Conservation (phyloP, 805 yeast genomes). For the Saccharomycopsis capsularis region DNA sequence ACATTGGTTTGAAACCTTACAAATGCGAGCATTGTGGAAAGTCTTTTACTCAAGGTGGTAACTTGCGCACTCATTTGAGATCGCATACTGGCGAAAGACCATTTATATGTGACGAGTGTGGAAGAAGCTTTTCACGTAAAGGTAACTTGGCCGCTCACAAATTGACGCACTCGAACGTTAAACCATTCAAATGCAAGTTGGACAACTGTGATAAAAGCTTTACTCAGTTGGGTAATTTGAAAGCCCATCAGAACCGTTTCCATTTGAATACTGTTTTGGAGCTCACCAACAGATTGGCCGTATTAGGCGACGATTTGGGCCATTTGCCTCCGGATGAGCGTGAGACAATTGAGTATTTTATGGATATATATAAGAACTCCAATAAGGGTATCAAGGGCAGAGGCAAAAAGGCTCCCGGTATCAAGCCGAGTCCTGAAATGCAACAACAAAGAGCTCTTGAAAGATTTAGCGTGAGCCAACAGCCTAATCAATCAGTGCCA, state of each 20-base stretch:
- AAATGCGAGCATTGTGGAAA: slow-evolving; percentile 74
- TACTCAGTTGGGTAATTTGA: slow-evolving; percentile 88
- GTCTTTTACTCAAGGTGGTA: slow-evolving; percentile 85
- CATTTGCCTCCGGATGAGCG: slow-evolving; percentile 54
- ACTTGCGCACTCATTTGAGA: slow-evolving; percentile 75
- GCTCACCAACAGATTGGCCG: slow-evolving; percentile 62
- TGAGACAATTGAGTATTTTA: slow-evolving; percentile 68
- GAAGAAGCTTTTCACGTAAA: slow-evolving; percentile 73
- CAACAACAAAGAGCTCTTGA: background rate
- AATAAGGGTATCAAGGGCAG: slow-evolving; percentile 90
- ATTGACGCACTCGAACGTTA: slow-evolving; percentile 70
- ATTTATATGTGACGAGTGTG: slow-evolving; percentile 70
- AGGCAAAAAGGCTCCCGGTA: slow-evolving; percentile 43
- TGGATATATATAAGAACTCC: slow-evolving; percentile 76
- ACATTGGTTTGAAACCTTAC: slow-evolving; percentile 81
- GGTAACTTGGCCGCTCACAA: slow-evolving; percentile 88
- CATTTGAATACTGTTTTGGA: slow-evolving; percentile 65
- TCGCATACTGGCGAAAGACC: slow-evolving; percentile 93
- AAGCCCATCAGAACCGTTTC: slow-evolving; percentile 89
- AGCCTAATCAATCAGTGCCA: too few relatives aligned
- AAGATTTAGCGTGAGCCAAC: too few relatives aligned
- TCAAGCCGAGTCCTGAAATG: background rate
- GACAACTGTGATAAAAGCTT: slow-evolving; percentile 80
- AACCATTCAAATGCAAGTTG: slow-evolving; percentile 73
- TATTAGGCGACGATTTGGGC: slow-evolving; percentile 43